Conservation (phyloP, 1,139 yeast species). For the Kluyveromyces sp. region DNA sequence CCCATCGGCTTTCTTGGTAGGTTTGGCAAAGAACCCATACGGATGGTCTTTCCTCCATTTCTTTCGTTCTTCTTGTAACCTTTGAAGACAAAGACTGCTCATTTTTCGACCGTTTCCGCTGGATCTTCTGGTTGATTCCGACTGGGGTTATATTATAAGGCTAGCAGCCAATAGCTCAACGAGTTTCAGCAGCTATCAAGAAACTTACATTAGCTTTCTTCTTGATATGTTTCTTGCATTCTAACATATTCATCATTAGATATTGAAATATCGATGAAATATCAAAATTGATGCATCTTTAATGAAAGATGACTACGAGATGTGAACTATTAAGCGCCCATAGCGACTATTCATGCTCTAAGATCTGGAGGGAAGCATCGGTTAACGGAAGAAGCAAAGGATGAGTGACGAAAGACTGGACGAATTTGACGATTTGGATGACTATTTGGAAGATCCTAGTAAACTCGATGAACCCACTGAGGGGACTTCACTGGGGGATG, state of each 20-base stretch:
- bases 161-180: too few species aligned
- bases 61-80: conserved; percentile 85
- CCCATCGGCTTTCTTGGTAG: conserved; percentile 71
- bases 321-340: too few species aligned
- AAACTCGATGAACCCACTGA: conserved; percentile 35
- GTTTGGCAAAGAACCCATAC: conserved; percentile 92
- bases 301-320: not conserved
- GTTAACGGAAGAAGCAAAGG: not conserved
- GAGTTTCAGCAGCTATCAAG: not conserved
- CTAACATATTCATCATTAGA: not conserved
- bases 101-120: conserved; percentile 12
- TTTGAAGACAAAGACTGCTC: conserved; percentile 57
- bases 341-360: too few species aligned
- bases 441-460: conserved; percentile 67
- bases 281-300: not conserved
- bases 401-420: conserved; percentile 36
- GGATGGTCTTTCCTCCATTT: conserved; percentile 99
- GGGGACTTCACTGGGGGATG: conserved; percentile 4
- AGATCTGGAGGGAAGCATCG: not conserved
- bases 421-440: conserved; percentile 70
- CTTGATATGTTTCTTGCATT: not conserved
- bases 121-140: too few species aligned
- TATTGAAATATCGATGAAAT: not conserved
- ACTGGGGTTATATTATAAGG: too few species aligned
- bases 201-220: not conserved